Evolutionary conservation across 306 rosid species (phyloP).

Genomic region (Vachellia pachyceras): DNA sequence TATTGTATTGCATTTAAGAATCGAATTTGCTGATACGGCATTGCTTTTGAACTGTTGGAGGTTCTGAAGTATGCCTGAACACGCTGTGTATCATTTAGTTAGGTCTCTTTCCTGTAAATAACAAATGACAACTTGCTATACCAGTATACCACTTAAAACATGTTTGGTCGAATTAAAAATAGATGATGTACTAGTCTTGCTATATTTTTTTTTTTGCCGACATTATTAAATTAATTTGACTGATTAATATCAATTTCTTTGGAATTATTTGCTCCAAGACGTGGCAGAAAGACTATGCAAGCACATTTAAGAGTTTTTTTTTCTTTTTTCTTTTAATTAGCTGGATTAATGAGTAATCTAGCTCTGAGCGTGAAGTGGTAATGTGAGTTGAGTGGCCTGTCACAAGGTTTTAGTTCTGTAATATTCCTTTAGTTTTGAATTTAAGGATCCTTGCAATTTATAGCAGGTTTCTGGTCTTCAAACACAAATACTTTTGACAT

Average conservation of each 20-base stretch:
- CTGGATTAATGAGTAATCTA: no score
- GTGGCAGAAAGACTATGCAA: background rate
- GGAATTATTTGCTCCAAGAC: background rate
- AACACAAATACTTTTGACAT: no score
- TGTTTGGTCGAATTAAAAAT: background rate
- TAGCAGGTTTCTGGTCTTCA: no score
- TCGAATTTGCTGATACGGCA: background rate
- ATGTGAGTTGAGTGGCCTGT: no score
- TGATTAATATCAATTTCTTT: background rate
- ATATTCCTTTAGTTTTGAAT: no score
- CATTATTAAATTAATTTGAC: background rate
- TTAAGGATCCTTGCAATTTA: no score
- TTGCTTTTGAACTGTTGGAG: background rate
- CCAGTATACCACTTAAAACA: background rate
- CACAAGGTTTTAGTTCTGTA: no score
- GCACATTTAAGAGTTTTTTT: no score
- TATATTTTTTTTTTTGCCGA: background rate
- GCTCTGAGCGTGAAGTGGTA: no score
- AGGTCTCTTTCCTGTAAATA: background rate
- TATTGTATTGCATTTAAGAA: background rate
- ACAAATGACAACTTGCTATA: background rate
- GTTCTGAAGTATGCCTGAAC: conserved; percentile 6
- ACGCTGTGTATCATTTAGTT: background rate
- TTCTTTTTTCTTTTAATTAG: no score
- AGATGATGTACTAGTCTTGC: background rate